Conservation (phyloP, 1,284 basidiomycete genomes). For the Ceratobasidium sp. region DNA sequence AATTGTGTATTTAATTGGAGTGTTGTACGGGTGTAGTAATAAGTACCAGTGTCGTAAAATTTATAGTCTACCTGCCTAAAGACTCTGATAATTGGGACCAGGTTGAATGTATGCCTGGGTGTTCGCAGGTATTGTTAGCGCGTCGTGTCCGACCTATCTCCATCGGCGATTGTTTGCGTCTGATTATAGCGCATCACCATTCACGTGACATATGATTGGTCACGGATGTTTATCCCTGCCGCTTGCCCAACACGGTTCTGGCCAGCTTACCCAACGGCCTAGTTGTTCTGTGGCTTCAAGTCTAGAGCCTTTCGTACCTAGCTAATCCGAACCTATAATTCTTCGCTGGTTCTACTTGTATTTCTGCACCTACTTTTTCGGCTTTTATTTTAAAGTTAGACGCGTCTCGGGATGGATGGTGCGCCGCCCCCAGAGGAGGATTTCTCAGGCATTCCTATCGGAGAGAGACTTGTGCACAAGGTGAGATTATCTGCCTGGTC, state of each 20-base stretch:
- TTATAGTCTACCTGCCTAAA: neutral
- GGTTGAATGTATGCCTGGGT: neutral
- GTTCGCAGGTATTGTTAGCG: too few relatives aligned
- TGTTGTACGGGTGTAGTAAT: too few relatives aligned
- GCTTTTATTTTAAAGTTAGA: constrained; percentile 2
- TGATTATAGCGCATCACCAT: neutral
- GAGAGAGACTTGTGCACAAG: constrained; percentile 87
- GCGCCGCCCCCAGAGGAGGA: constrained; percentile 92
- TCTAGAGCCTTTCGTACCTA: neutral
- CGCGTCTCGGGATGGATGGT: constrained; percentile 71
- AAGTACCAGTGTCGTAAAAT: too few relatives aligned
- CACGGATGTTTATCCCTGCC: constrained; percentile 27
- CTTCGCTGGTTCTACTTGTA: neutral
- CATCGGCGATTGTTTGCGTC: neutral
- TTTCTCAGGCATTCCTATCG: constrained; percentile 81
- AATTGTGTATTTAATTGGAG: neutral
- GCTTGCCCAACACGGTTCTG: constrained; percentile 31
- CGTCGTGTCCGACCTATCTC: too few relatives aligned
- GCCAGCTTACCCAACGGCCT: neutral
- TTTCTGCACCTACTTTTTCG: neutral
- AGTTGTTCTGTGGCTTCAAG: neutral
- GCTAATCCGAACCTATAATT: neutral
- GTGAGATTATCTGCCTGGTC: constrained; percentile 29
- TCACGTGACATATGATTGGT: constrained; percentile 15
- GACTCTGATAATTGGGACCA: neutral